Evolutionary conservation across 768 basidiomycete species (phyloP).

Genomic region (Tulasnella sp.): DNA sequence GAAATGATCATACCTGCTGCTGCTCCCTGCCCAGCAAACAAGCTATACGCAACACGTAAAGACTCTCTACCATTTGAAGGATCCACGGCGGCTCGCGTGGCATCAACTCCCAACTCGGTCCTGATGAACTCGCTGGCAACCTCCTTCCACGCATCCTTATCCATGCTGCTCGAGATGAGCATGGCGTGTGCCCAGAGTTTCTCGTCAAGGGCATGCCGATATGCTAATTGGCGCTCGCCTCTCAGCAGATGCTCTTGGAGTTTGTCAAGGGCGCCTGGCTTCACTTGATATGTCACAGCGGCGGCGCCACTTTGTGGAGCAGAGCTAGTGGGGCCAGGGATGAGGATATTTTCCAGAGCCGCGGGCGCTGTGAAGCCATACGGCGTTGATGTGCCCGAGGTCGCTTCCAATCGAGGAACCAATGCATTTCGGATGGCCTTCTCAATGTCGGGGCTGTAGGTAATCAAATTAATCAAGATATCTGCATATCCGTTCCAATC

Average conservation of each 20-base stretch:
- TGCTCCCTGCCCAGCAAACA: constrained; percentile 76
- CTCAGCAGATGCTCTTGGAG: constrained; percentile 70
- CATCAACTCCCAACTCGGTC: constrained; percentile 49
- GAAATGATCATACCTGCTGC: constrained; percentile 45
- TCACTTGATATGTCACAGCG: constrained; percentile 48
- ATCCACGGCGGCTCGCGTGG: constrained; percentile 19
- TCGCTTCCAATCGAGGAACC: constrained; percentile 42
- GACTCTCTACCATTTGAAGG: constrained; percentile 51
- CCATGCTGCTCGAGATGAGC: constrained; percentile 85
- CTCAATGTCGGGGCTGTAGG: constrained; percentile 54
- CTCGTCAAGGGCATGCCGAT: constrained; percentile 78
- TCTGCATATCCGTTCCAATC: neutral
- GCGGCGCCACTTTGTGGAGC: constrained; percentile 34
- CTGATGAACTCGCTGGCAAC: constrained; percentile 77
- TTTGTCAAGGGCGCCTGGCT: constrained; percentile 55
- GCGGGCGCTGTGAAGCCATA: constrained; percentile 15
- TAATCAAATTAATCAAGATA: neutral
- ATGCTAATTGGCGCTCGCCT: constrained; percentile 80
- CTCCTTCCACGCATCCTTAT: constrained; percentile 89
- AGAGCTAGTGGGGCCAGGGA: neutral
- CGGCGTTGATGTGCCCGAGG: constrained; percentile 6
- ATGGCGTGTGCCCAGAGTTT: constrained; percentile 93
- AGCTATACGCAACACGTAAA: constrained; percentile 68
- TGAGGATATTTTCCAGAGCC: neutral
- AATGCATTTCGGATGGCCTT: constrained; percentile 62